A percentile compares a stretch with the other conserved stretches of the same genome.
These are phyloP conservation scores for Phalaenopsis equestris DNA, from an alignment of 106 monocot species.

Conservation along the genomic window DNA sequence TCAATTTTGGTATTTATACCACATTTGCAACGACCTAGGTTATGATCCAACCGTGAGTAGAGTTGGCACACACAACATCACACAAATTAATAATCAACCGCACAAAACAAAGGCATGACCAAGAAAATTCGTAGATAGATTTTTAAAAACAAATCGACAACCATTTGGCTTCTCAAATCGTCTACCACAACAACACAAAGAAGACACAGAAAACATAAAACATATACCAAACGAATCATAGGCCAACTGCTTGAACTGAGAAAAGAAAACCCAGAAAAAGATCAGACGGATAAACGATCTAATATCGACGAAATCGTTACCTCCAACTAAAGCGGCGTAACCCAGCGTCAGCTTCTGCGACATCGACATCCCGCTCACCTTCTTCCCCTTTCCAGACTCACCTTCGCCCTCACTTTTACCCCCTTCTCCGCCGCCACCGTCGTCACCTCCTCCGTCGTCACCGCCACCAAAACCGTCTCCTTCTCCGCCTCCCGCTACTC, in stretches of 20 bases:
- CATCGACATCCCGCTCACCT: conserved; percentile 47
- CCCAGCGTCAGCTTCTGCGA: conserved; percentile 73
- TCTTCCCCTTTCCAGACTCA: conserved; percentile 10
- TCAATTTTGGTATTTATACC: neutral
- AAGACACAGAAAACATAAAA: neutral
- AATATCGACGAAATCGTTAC: conserved; percentile 16
- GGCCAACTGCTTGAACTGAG: neutral
- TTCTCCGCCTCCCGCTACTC: conserved; percentile 11
- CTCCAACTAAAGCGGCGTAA: conserved; percentile 62
- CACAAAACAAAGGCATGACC: neutral
- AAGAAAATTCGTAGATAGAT: neutral
- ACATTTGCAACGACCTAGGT: neutral
- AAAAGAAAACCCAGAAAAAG: neutral
- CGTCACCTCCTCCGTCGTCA: neutral
- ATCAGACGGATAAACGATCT: neutral
- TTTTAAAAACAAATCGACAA: neutral
- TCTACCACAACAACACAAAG: no score
- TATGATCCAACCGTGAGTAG: neutral
- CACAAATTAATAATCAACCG: neutral
- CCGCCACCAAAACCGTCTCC: conserved; percentile 14
- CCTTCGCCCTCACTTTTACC: conserved; percentile 2
- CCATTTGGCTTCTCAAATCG: neutral
- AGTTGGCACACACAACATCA: neutral
- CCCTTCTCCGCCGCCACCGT: neutral
- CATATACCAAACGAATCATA: neutral